These are phyloP conservation scores for Talaromyces sp. DNA, from an alignment of 2,329 filamentous ascomycete species.

Conservation along the genomic window DNA sequence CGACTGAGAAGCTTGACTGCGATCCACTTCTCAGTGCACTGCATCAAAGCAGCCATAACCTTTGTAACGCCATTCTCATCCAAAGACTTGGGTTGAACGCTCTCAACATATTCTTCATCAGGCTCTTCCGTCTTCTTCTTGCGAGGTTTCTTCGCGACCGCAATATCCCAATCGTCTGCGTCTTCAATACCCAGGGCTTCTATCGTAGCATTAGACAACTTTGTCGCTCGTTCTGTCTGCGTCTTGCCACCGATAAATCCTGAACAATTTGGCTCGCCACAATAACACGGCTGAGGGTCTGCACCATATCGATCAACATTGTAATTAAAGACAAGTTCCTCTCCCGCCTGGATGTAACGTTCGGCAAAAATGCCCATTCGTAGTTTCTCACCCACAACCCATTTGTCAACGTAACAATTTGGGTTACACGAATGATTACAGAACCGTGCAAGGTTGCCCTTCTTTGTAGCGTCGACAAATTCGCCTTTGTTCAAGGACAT, in stretches of 20 bases:
- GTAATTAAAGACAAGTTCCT: constrained; percentile 98
- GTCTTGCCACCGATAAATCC: constrained; percentile 98
- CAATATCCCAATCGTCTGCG: constrained; percentile 84
- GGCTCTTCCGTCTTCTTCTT: constrained; percentile 91
- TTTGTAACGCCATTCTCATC: constrained; percentile 83
- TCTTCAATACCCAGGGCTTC: constrained; percentile 96
- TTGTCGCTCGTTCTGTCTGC: constrained; percentile 91
- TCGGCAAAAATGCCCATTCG: constrained; percentile 98
- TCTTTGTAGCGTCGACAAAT: constrained; percentile 96
- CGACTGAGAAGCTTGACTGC: constrained; percentile 89
- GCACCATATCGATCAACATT: constrained; percentile 98
- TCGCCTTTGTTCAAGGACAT: constrained; percentile 97
- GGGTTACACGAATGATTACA: constrained; percentile 99
- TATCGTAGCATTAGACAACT: constrained; percentile 81
- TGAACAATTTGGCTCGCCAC: constrained; percentile 87
- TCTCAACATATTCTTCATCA: constrained; percentile 93
- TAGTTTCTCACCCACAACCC: constrained; percentile 94
- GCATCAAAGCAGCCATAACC: constrained; percentile 94
- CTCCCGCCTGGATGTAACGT: constrained; percentile 77
- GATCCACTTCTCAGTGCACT: constrained; percentile 99
- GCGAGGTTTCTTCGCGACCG: constrained; percentile 81
- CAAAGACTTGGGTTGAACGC: constrained; percentile 73
- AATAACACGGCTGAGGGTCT: constrained; percentile 95
- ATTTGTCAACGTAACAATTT: constrained; percentile 99
- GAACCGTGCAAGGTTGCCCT: constrained; percentile 91